Evolutionary conservation across 371 early-diverging fungal genomes (phyloP).

Genomic region (Spraguea lophii): DNA sequence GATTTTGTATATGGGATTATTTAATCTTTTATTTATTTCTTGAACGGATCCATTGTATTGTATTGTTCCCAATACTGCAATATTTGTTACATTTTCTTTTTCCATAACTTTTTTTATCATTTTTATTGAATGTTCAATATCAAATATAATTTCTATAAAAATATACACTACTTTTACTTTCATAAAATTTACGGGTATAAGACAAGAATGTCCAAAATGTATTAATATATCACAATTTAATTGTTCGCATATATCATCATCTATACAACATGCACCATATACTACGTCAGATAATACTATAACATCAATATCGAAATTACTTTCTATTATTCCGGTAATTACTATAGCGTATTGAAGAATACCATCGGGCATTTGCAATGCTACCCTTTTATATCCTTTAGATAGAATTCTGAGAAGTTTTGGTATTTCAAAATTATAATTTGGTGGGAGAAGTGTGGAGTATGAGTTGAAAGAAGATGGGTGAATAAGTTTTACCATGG

Average conservation of each 20-base stretch:
- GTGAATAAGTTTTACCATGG: no score
- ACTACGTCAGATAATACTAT: constrained; percentile 95
- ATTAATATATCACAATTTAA: constrained; percentile 84
- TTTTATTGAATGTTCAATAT: constrained; percentile 66
- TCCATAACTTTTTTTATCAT: constrained; percentile 65
- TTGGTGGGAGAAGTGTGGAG: constrained; percentile 61
- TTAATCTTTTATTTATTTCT: constrained; percentile 51
- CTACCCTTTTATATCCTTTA: constrained; percentile 60
- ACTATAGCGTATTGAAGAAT: constrained; percentile 72
- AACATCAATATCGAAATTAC: constrained; percentile 60
- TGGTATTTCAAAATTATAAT: constrained; percentile 97
- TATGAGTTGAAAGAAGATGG: no score
- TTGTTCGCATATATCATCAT: constrained; percentile 74
- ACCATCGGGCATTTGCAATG: constrained; percentile 97
- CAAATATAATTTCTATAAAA: constrained; percentile 94
- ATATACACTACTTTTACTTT: constrained; percentile 82
- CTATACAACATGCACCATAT: constrained; percentile 97
- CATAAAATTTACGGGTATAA: constrained; percentile 81
- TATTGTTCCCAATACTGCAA: constrained; percentile 76
- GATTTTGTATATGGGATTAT: constrained; percentile 61
- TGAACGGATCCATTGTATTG: constrained; percentile 80
- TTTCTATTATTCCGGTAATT: constrained; percentile 57
- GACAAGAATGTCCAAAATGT: constrained; percentile 94
- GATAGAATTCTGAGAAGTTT: constrained; percentile 75
- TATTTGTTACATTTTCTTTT: constrained; percentile 41